phyloP scores from a whole-genome alignment of 768 basidiomycete species.

The Dioszegia crocea region DNA sequence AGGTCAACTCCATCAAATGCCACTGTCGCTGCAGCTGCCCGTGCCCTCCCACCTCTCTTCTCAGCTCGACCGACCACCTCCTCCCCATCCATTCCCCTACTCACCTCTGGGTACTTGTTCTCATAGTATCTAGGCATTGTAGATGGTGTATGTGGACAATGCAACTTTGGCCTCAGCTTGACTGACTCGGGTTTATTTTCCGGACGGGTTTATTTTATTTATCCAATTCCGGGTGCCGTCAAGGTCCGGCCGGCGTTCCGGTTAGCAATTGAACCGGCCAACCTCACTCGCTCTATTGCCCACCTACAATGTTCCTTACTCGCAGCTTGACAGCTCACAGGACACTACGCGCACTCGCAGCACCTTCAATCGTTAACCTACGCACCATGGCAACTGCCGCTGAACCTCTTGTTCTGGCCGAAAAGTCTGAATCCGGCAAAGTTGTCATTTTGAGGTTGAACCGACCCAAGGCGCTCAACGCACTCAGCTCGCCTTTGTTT shows the following conservation, averaged over 20 bases:
- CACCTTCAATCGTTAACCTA: not conserved
- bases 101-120: slow-evolving; percentile 68
- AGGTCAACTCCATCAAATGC: too few species aligned
- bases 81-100: slow-evolving; percentile 1
- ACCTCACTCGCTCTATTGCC: not conserved
- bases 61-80: too few species aligned
- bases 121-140: slow-evolving; percentile 68
- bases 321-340: slow-evolving; percentile 9
- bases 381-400: slow-evolving; percentile 36
- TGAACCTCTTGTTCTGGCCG: slow-evolving; percentile 40
- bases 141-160: not conserved
- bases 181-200: not conserved
- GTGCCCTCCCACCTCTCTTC: too few species aligned
- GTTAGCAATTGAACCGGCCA: too few species aligned
- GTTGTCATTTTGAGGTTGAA: slow-evolving; percentile 43
- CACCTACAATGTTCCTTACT: slow-evolving; percentile 12
- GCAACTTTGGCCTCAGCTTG: not conserved
- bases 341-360: not conserved
- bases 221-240: not conserved
- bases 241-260: not conserved
- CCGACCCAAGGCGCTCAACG: slow-evolving; percentile 58
- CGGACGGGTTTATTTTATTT: not conserved
- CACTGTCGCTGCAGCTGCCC: too few species aligned
- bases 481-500: slow-evolving; percentile 75
- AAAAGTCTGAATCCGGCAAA: slow-evolving; percentile 28